These are phyloP conservation scores for Saksenaea vasiformis DNA, from an alignment of 371 early-diverging fungal species.

Conservation along the genomic window DNA sequence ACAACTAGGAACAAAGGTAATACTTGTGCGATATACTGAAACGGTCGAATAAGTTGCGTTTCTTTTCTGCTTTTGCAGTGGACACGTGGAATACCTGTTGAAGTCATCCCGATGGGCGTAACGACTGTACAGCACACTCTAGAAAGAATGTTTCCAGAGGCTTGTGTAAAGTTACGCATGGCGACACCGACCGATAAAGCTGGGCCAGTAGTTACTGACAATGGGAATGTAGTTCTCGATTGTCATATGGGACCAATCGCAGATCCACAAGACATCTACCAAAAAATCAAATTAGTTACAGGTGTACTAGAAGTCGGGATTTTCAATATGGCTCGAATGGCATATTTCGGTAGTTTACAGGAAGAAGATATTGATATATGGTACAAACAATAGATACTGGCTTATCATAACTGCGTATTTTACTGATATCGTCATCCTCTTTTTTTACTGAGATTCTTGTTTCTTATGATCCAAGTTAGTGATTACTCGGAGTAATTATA, in stretches of 20 bases:
- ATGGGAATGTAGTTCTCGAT: conserved; percentile 94
- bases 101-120: conserved; percentile 80
- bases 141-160: conserved; percentile 25
- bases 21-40: no score
- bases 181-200: conserved; percentile 77
- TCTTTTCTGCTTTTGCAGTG: conserved; percentile 52
- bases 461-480: no score
- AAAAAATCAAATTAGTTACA: conserved; percentile 68
- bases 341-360: conserved; percentile 74
- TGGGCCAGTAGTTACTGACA: conserved; percentile 94
- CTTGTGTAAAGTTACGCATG: conserved; percentile 69
- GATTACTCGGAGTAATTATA: no score
- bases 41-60: no score
- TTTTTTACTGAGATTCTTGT: no score
- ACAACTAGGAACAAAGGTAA: conserved; percentile 75
- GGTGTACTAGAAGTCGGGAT: conserved; percentile 94
- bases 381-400: not conserved
- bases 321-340: conserved; percentile 82
- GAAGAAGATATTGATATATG: not conserved
- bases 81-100: conserved; percentile 86
- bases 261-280: conserved; percentile 57
- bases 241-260: conserved; percentile 76
- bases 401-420: no score
- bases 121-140: conserved; percentile 16
- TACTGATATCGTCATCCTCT: no score